Base-by-base conservation (phyloP, 2,329 filamentous ascomycete species). In the Fusarium transvaalense region DNA sequence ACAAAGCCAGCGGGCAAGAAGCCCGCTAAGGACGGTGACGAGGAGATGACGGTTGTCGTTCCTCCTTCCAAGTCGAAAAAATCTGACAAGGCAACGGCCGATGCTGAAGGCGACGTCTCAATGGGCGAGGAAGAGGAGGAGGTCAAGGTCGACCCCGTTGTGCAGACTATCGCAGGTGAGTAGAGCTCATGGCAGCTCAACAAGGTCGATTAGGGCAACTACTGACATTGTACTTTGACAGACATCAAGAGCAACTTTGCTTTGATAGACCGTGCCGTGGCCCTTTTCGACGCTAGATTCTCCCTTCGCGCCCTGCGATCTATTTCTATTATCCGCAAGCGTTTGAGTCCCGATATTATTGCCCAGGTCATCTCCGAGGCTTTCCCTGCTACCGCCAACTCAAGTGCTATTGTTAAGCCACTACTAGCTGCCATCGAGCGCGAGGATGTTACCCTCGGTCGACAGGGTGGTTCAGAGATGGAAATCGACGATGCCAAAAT, bases 201-300 rank as follows among this genome's bases (percentile, higher is more conserved):
- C 19, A 41, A 34, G 56, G 25, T 35, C 21, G 37, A 21, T 45
- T n/a, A 46, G 42, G 43, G 27, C 62, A 57, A 46, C 53, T 10
- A 58, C 74, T 77, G 57, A 77, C 64, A 38, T 47, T 39, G n/a
- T 29, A 32, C 35, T 31, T 67, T 27, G 25, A 50, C 59, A 98
- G 96, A 97, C 80, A 97, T 99, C 83, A 96, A 94, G 82, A 91
- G 88, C 85, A 97, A 97, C 82, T 97, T 97, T 78, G 88, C 89
- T 53, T 87, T 99, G 70, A 87, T 99, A 76, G 94, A 97, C 77
- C 92, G 94, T 76, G 96, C 94, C 71, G 95, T 99, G 69, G 86
- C 90, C 70, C 89, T 97, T 75, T 99, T 98, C 80, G 96, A 99
- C 82, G 89, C 94, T 62, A 91, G 96, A 84, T 99, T 97, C 82